Conservation (phyloP, 2,329 filamentous ascomycete genomes). For the Aspergillus jensenii region DNA sequence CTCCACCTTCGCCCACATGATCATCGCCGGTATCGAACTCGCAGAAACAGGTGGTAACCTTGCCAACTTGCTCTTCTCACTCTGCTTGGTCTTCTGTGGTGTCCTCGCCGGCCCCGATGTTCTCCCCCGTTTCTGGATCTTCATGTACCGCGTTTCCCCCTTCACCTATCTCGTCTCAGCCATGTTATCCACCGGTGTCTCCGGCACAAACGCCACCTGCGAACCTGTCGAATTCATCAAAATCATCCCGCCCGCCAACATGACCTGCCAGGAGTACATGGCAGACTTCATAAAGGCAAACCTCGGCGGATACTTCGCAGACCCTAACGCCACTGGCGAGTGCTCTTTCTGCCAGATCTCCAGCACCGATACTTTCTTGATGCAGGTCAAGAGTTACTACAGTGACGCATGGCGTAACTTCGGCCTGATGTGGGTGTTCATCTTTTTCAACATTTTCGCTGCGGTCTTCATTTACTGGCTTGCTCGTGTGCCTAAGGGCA, state of each 20-base stretch:
- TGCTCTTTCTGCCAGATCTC: constrained; percentile 53
- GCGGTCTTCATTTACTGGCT: constrained; percentile 64
- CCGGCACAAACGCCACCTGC: constrained; percentile 31
- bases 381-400: constrained; percentile 43
- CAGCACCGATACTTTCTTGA: constrained; percentile 51
- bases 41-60: constrained; percentile 67
- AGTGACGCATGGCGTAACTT: constrained; percentile 66
- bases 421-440: constrained; percentile 67
- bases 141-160: constrained; percentile 70
- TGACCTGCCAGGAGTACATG: constrained; percentile 61
- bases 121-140: constrained; percentile 73
- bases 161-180: constrained; percentile 61
- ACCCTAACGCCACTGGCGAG: constrained; percentile 43
- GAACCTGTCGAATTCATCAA: constrained; percentile 31
- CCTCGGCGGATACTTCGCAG: constrained; percentile 44
- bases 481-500: constrained; percentile 54
- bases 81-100: constrained; percentile 61
- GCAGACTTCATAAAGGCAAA: constrained; percentile 33
- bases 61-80: constrained; percentile 59
- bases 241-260: constrained; percentile 53
- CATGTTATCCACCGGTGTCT: constrained; percentile 43
- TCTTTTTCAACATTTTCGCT: constrained; percentile 61
- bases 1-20: constrained; percentile 71
- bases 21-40: constrained; percentile 68
- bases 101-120: constrained; percentile 52